Evolutionary conservation across 2,329 filamentous ascomycete species (phyloP).

Genomic region (Diaporthe velutina): DNA sequence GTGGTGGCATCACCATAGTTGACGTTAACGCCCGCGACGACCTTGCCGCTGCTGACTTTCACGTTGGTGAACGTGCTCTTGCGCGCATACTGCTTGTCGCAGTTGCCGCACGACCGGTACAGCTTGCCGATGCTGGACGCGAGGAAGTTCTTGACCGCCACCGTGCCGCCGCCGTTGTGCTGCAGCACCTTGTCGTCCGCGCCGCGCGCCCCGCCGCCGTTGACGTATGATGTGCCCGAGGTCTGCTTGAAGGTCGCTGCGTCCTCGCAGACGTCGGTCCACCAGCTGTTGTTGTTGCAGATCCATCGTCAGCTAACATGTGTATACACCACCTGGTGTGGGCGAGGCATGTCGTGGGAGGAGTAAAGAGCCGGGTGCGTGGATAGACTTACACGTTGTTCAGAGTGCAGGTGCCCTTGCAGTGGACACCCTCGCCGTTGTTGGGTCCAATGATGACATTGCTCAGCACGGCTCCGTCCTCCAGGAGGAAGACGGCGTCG

Average conservation of each 20-base stretch:
- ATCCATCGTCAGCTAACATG: conserved; percentile 41
- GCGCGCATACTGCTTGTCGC: conserved; percentile 53
- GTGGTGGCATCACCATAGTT: conserved; percentile 58
- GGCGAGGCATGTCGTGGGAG: not conserved
- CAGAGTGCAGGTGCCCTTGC: conserved; percentile 59
- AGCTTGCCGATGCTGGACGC: conserved; percentile 59
- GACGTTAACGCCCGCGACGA: conserved; percentile 60
- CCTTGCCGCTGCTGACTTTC: conserved; percentile 54
- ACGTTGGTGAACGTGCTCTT: conserved; percentile 60
- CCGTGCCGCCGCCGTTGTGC: conserved; percentile 53
- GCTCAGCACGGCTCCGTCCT: conserved; percentile 60
- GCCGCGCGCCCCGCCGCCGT: conserved; percentile 53
- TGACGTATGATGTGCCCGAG: conserved; percentile 51
- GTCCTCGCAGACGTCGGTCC: conserved; percentile 52
- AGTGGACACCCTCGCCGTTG: conserved; percentile 63
- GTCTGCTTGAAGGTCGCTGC: conserved; percentile 52
- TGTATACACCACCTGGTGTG: not conserved
- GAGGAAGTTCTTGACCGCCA: conserved; percentile 54
- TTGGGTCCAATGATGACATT: conserved; percentile 65
- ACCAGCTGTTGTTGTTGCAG: conserved; percentile 49
- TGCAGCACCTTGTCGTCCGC: conserved; percentile 54
- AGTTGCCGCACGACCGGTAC: conserved; percentile 63
- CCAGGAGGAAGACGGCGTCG: conserved; percentile 63
- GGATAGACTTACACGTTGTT: conserved; percentile 43
- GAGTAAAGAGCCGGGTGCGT: not conserved